A percentile compares a stretch with the other conserved stretches of the same genome.
Conservation (phyloP, 805 yeast genomes). For the Ogataea pignaliae region DNA sequence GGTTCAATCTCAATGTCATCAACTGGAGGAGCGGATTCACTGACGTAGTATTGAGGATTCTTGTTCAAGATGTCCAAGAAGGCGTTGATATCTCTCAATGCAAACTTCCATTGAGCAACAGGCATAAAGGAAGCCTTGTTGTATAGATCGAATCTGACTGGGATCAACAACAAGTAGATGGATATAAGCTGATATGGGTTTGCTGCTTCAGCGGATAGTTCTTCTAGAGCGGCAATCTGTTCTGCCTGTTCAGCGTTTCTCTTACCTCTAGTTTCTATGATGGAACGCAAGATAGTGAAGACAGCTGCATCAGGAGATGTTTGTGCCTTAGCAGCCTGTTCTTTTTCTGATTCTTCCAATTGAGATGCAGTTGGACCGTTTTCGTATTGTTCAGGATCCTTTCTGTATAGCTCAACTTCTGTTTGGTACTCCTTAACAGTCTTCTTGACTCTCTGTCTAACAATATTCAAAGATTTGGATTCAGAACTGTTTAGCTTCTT, state of each 20-base stretch:
- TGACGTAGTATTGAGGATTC: conserved; percentile 58
- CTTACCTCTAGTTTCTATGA: conserved; percentile 91
- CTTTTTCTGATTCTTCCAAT: conserved; percentile 29
- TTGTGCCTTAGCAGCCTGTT: conserved; percentile 36
- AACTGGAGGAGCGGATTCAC: conserved; percentile 65
- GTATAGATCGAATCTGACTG: conserved; percentile 81
- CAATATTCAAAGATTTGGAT: conserved; percentile 81
- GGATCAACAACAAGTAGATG: conserved; percentile 74
- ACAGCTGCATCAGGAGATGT: conserved; percentile 38
- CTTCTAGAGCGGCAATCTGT: conserved; percentile 70
- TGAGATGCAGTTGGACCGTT: conserved; percentile 35
- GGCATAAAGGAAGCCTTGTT: conserved; percentile 70
- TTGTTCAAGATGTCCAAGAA: conserved; percentile 68
- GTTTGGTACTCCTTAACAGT: conserved; percentile 63
- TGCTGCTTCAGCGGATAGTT: conserved; percentile 45
- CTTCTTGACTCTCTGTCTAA: conserved; percentile 85
- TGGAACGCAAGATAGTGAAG: conserved; percentile 66
- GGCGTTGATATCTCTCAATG: conserved; percentile 55
- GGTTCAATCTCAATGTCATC: conserved; percentile 79
- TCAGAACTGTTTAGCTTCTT: conserved; percentile 78
- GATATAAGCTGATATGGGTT: conserved; percentile 73
- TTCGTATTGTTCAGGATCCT: conserved; percentile 72
- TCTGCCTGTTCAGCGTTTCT: conserved; percentile 82
- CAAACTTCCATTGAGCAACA: conserved; percentile 70
- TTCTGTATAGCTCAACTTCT: conserved; percentile 55